Conservation (phyloP, 768 basidiomycete species). For the Russula foetens region DNA sequence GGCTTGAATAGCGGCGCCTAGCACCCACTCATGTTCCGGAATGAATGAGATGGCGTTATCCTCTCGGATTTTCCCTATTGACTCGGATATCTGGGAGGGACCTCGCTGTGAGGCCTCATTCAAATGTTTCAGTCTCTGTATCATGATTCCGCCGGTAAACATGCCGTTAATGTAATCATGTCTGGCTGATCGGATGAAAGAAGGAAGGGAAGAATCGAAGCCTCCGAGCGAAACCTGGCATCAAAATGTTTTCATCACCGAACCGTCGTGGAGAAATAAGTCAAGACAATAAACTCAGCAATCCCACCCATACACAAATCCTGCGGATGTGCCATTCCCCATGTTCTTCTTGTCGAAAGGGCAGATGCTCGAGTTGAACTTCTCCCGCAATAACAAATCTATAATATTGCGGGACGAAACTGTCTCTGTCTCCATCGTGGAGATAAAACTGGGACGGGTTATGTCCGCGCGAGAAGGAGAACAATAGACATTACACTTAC, state of each 20-base stretch:
- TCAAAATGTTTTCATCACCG: too few species aligned
- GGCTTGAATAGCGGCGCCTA: too few species aligned
- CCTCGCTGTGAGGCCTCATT: too few species aligned
- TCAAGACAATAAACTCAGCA: neutral
- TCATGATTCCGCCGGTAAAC: too few species aligned
- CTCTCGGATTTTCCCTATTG: too few species aligned
- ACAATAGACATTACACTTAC: constrained; percentile 34
- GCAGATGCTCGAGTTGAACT: constrained; percentile 67
- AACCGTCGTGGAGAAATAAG: neutral
- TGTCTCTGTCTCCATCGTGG: constrained; percentile 93
- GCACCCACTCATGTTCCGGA: too few species aligned
- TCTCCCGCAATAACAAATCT: constrained; percentile 66
- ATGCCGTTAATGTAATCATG: too few species aligned
- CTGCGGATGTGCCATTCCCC: neutral
- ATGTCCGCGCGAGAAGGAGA: neutral
- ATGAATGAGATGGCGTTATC: too few species aligned
- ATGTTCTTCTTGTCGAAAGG: constrained; percentile 13
- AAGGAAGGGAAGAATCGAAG: too few species aligned
- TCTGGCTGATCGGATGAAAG: too few species aligned
- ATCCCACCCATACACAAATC: constrained; percentile 3
- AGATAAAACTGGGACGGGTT: constrained; percentile 50
- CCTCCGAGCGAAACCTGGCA: neutral
- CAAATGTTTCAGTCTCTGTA: too few species aligned
- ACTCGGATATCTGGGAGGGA: too few species aligned
- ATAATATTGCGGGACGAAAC: constrained; percentile 76